Evolutionary conservation across 2,329 filamentous ascomycete genomes (phyloP), one percentile per base, ranked within the genome.

Genomic region (Anisogramma anomala): DNA sequence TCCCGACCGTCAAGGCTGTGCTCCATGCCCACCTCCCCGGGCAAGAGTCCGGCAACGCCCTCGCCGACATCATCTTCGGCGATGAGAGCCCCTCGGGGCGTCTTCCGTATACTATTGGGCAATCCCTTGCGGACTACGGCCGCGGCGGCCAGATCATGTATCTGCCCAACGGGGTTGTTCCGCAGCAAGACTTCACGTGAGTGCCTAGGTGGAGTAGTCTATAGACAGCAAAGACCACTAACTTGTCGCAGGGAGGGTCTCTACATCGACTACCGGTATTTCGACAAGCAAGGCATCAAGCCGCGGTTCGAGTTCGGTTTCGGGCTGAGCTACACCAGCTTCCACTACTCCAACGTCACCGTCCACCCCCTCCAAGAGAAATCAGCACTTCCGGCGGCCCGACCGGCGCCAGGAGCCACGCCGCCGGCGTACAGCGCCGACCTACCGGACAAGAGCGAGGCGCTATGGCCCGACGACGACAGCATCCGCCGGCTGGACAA

Each of bases 281-380:
- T 95, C 51, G 87, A 94, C 65, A 84, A 82, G 55, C 61, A 80
- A 41, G 67, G 70, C 42, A 79, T 91, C 45, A 67, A 68, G 4
- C 88, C 88, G 1, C 80, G 83, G 1, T 95, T 80, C 55, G 82
- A 85, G 34, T 95, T 95, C 52, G 88, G 89, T 0, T 88, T 79
- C 46, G 89, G 88, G 0, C 70, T 95, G 2, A 84, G 79, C 39
- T 94, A 91, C 63, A 87, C 85, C 0, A 71, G 63, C 1, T 93
- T 89, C 57, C 63, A 72, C 10, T 71, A 85, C 42, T 68, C 66
- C 9, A 68, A 72, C 23, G 52, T 75, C 10, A 59, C 65, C 7
- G 59, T 82, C 36, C 57, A 59, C 14, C 49, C 59, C 15, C 47
- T 69, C 15, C 68, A 66, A 36, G 50, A 58, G 6, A 80, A 77